Percentiles rank a stretch among this genome's conserved stretches.
phyloP scores from a whole-genome alignment of 345 rosid genomes.

The Sisymbrium irio region DNA sequence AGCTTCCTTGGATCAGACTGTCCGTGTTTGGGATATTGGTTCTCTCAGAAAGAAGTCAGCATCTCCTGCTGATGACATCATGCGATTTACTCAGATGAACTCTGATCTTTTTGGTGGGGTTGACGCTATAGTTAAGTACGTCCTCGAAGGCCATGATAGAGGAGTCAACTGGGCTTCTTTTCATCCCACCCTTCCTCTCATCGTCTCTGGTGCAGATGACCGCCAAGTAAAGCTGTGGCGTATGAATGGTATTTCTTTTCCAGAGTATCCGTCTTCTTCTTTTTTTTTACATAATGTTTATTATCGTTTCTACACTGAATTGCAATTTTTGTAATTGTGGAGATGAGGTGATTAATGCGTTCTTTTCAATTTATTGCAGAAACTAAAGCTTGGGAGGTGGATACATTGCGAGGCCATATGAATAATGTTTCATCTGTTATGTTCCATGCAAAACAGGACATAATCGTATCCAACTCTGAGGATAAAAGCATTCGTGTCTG shows the following conservation, averaged over 20 bases:
- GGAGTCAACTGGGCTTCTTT: slow-evolving; percentile 99
- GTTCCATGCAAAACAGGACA: slow-evolving; percentile 95
- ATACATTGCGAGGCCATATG: slow-evolving; percentile 95
- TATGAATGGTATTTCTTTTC: slow-evolving; percentile 66
- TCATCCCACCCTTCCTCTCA: slow-evolving; percentile 90
- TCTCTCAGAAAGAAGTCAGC: slow-evolving; percentile 81
- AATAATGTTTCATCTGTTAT: slow-evolving; percentile 92
- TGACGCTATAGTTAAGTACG: slow-evolving; percentile 94
- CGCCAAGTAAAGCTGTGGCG: slow-evolving; percentile 99
- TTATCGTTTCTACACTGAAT: not conserved
- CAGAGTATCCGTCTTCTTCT: not conserved
- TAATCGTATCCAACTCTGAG: slow-evolving; percentile 95
- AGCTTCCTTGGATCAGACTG: slow-evolving; percentile 94
- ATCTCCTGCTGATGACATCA: slow-evolving; percentile 90
- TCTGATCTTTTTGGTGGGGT: slow-evolving; percentile 90
- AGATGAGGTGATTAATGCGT: not conserved
- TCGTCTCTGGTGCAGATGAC: slow-evolving; percentile 98
- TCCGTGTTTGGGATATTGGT: slow-evolving; percentile 98
- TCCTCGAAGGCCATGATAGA: slow-evolving; percentile 95
- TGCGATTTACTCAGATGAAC: slow-evolving; percentile 90
- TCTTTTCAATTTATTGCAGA: slow-evolving; percentile 47
- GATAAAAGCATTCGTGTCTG: slow-evolving; percentile 96
- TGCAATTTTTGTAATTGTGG: not conserved
- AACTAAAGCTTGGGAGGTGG: slow-evolving; percentile 99
- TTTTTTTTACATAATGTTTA: not conserved